Base-by-base conservation (phyloP, 2,329 filamentous ascomycete species). In the Diaporthe sp. region DNA sequence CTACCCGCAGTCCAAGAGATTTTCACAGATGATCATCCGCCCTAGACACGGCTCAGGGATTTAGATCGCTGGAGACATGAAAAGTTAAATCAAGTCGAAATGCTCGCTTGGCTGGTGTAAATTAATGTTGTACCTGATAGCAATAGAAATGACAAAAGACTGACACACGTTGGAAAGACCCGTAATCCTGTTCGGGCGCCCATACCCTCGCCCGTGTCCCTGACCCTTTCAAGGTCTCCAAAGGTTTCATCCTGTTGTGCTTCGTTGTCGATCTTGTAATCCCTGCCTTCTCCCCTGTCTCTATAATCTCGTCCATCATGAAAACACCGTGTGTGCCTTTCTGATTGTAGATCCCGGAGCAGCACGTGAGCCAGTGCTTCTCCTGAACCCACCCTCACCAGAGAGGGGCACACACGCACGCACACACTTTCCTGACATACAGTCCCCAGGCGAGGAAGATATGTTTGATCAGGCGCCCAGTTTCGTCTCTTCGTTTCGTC, bases 61-160 rank as follows among this genome's bases (percentile, higher is more conserved):
- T 17, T 2, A 37, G 22, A 10, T 37, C 15, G 15, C 25, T 19
- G 30, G 58, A 32, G 6, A 37, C 10, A 51, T n/a, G n/a, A 17
- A 12, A 1, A 25, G 8, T 19, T 30, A n/a, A 27, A 39, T 39
- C 47, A 53, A 68, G 19, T 39, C 15, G 63, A 68, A 30, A 68
- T 53, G 47, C n/a, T 53, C 32, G 63, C 63, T 68, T 68, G 47
- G 63, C 44, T 51, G 44, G n/a, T 39, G 47, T 68, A 30, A 39
- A 68, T 68, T 68, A 68, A 53, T 53, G 47, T 47, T 69, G n/a
- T 32, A 47, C 73, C 39, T 72, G 61, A 17, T 69, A 69, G 50
- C 55, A 53, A 68, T 30, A 42, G 32, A 61, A 53, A 71, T 37
- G 22, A 65, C 39, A 56, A 61, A 68, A 53, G 32, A 70, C 55